Conservation (phyloP, 371 early-diverging fungal genomes). For the Capillidium rhysosporum region DNA sequence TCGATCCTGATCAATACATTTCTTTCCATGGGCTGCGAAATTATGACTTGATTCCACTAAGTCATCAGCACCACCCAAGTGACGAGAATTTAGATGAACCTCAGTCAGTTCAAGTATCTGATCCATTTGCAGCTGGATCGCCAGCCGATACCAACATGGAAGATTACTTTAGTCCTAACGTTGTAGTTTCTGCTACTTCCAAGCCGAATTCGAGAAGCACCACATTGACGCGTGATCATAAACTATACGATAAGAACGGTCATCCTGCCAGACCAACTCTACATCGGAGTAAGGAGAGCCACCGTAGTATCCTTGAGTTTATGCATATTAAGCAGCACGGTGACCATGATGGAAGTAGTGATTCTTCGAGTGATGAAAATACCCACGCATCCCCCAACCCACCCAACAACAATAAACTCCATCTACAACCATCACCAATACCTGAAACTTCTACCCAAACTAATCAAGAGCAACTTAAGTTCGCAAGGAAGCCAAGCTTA, state of each 20-base stretch:
- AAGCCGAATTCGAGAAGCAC: conserved; percentile 12
- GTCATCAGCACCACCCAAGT: conserved; percentile 10
- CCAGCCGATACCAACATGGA: neutral
- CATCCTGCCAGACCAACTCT: neutral
- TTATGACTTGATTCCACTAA: conserved; percentile 28
- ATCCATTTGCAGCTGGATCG: neutral
- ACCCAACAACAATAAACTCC: too few relatives aligned
- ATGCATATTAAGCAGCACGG: neutral
- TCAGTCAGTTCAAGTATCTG: conserved; percentile 6
- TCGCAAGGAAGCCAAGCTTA: too few relatives aligned
- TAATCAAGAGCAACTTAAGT: too few relatives aligned
- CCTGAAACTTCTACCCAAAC: too few relatives aligned
- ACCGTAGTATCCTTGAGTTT: neutral
- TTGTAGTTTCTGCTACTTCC: conserved; percentile 8
- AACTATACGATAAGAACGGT: conserved; percentile 3
- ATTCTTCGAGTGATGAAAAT: neutral
- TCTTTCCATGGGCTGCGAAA: conserved; percentile 54
- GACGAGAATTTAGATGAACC: conserved; percentile 7
- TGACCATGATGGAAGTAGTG: neutral
- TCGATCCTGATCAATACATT: conserved; percentile 51
- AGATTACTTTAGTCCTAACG: neutral
- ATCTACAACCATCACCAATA: too few relatives aligned
- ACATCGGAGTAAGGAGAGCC: neutral
- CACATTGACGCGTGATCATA: neutral
- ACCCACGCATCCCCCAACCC: neutral